Conservation (phyloP, 805 yeast genomes). For the Vanderwaltozyma yarrowii region DNA sequence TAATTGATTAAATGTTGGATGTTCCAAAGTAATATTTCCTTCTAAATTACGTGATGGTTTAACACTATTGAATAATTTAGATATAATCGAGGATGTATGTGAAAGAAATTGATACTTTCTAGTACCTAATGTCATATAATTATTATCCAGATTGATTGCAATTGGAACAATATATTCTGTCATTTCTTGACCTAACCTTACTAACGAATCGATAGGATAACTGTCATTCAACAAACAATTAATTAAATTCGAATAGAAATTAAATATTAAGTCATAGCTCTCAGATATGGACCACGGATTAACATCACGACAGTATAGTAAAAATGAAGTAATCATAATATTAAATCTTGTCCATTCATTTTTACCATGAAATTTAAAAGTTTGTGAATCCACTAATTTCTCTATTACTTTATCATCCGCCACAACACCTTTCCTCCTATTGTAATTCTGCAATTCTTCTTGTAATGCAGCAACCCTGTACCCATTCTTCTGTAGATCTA, state of each 20-base stretch:
- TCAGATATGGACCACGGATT: constrained; percentile 42
- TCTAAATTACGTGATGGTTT: constrained; percentile 29
- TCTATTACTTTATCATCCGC: constrained; percentile 10
- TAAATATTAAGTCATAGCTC: constrained; percentile 39
- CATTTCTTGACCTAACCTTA: constrained; percentile 15
- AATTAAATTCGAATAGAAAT: constrained; percentile 36
- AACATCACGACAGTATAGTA: constrained; percentile 38
- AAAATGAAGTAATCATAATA: constrained; percentile 38
- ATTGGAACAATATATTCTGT: constrained; percentile 30
- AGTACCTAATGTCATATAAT: constrained; percentile 10
- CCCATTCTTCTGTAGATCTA: constrained; percentile 26
- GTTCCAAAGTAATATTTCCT: not conserved
- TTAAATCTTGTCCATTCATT: constrained; percentile 30
- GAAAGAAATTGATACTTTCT: constrained; percentile 32
- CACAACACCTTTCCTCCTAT: not conserved
- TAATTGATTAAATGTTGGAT: constrained; percentile 4
- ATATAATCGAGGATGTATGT: constrained; percentile 42
- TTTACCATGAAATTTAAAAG: constrained; percentile 8
- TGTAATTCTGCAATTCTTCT: constrained; percentile 12
- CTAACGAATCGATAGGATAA: constrained; percentile 27
- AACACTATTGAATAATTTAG: constrained; percentile 51
- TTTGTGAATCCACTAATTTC: constrained; percentile 10
- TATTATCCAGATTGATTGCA: constrained; percentile 16
- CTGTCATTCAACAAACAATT: constrained; percentile 35
- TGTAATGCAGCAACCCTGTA: constrained; percentile 30